These are phyloP conservation scores for Lathyrus aphaca DNA, from an alignment of 306 rosid species.

Conservation along the genomic window DNA sequence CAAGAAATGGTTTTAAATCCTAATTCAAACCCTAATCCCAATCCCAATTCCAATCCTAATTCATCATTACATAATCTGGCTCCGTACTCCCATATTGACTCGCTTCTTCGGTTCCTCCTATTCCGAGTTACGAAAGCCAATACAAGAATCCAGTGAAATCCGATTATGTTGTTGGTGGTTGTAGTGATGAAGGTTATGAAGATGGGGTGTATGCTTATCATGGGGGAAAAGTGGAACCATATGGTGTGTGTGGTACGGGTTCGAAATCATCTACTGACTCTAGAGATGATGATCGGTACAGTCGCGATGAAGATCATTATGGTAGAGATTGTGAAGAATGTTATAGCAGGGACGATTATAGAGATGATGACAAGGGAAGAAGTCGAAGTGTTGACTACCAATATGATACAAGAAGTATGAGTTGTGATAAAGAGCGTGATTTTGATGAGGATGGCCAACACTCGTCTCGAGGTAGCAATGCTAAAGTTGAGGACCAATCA, in stretches of 20 bases:
- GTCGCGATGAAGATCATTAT: too few relatives aligned
- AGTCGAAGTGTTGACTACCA: too few relatives aligned
- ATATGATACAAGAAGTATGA: too few relatives aligned
- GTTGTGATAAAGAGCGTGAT: too few relatives aligned
- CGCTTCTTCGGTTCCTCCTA: constrained; percentile 54
- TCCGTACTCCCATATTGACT: constrained; percentile 45
- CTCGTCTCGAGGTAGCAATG: too few relatives aligned
- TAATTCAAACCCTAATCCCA: constrained; percentile 45
- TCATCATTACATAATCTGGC: constrained; percentile 48
- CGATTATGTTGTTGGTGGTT: constrained; percentile 46
- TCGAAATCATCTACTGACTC: constrained; percentile 74
- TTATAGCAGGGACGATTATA: too few relatives aligned
- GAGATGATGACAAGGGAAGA: too few relatives aligned
- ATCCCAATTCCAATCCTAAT: constrained; percentile 44
- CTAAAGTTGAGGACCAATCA: too few relatives aligned
- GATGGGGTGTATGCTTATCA: constrained; percentile 83
- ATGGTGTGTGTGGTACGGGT: constrained; percentile 88
- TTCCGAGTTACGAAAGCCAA: constrained; percentile 53
- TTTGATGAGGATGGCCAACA: too few relatives aligned
- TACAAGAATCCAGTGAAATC: constrained; percentile 60
- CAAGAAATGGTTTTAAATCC: too few relatives aligned
- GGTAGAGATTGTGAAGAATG: too few relatives aligned
- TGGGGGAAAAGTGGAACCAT: constrained; percentile 81
- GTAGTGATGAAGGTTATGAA: constrained; percentile 55
- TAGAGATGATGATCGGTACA: too few relatives aligned